Evolutionary conservation across 129 eudicot genomes (phyloP), one percentile per base, ranked within the genome.

Genomic region (Centella asiatica): DNA sequence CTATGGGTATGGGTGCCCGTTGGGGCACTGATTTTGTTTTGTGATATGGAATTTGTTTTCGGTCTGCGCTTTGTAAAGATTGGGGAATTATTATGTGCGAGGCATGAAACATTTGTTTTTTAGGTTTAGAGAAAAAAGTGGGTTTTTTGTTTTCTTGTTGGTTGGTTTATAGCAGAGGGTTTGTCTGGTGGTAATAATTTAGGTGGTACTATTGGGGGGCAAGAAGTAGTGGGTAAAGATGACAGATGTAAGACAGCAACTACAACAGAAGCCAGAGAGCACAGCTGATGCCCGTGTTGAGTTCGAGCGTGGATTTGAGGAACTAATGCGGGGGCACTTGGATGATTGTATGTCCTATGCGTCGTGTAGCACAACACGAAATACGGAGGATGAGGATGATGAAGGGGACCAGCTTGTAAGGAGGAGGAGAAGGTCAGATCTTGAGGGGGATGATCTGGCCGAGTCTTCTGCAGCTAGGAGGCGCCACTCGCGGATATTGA

Each of bases 381-480:
- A 71, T 32, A 75, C 96, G 0, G 95, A 80, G 65, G 95, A 89
- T 36, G 97, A 85, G 6, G 95, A 80, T 13, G 95, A 89, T 23
- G 95, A 89, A 44, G 83, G 77, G 70, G 99, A 88, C 57, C 96
- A 80, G 76, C 92, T 93, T 52, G 80, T 84, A 50, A 75, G 99
- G 49, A 78, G 96, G 59, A 80, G 98, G 79, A 66, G 99, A 55
- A 84, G 98, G 83, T 92, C 98, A 1, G 96, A 84, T 73, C 94
- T 92, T 11, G 98, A 92, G 39, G 98, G 96, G 11, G 98, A 92
- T 67, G 98, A 92, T 77, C 73, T 92, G 44, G 98, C 98, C 0
- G 98, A 92, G 56, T 81, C 98, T 26, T 92, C 98, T 58, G 93
- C 93, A 28, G 98, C 98, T 1, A 84, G 98, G 65, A 77, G 98